A percentile compares a stretch with the other conserved stretches of the same genome.
These are phyloP conservation scores for Penicillium cataractarum DNA, from an alignment of 495 filamentous ascomycete genomes.

Conservation along the genomic window DNA sequence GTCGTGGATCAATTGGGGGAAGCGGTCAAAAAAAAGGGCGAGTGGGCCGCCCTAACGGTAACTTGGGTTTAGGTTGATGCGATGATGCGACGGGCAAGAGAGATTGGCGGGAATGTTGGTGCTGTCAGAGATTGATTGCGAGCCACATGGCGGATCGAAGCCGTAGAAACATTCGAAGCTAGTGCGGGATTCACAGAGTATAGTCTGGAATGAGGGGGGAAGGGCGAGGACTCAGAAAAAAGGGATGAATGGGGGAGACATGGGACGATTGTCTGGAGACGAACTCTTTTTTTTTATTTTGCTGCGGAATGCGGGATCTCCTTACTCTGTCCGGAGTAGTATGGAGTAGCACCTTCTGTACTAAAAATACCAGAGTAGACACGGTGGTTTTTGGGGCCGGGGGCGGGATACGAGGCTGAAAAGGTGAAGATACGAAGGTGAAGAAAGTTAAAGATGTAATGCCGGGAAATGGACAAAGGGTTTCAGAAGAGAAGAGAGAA, in stretches of 20 bases:
- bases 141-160: constrained; percentile 33
- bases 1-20: constrained; percentile 20
- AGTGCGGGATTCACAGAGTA: constrained; percentile 12
- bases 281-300: constrained; percentile 16
- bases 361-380: constrained; percentile 31
- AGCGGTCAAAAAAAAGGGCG: constrained; percentile 38
- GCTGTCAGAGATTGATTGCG: constrained; percentile 33
- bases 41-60: constrained; percentile 30
- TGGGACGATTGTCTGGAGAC: constrained; percentile 23
- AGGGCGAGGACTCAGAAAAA: constrained; percentile 13
- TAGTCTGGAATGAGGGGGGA: constrained; percentile 26
- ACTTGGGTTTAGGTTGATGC: constrained; percentile 11
- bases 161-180: constrained; percentile 28
- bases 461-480: neutral
- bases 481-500: neutral
- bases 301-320: constrained; percentile 33
- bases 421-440: neutral
- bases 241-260: constrained; percentile 17
- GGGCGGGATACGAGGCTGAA: constrained; percentile 18
- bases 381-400: constrained; percentile 14
- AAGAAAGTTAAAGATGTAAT: constrained; percentile 1
- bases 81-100: neutral
- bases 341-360: constrained; percentile 1
- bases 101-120: constrained; percentile 19
- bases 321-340: constrained; percentile 22